Evolutionary conservation across 768 basidiomycete species (phyloP).

Genomic region (Pleurotus tuber-regium): DNA sequence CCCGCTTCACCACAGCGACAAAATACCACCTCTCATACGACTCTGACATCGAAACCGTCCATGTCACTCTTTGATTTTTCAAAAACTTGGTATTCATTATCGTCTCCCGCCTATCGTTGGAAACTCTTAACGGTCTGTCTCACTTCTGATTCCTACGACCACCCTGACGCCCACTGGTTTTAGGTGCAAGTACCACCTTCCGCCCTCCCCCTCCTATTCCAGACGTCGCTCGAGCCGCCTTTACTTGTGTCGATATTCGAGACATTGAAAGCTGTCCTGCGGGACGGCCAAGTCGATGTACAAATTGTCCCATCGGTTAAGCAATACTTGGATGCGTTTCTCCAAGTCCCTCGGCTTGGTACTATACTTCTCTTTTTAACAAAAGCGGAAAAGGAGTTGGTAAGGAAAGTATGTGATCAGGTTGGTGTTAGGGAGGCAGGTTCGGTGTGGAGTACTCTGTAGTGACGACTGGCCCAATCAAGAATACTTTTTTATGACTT

Average conservation of each 20-base stretch:
- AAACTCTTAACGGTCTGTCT: conserved; percentile 53
- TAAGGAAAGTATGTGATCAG: conserved; percentile 43
- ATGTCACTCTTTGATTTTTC: conserved; percentile 62
- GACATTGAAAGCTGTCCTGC: conserved; percentile 39
- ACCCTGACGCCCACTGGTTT: too few relatives aligned
- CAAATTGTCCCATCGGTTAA: conserved; percentile 24
- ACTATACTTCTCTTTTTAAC: conserved; percentile 67
- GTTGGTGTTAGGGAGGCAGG: conserved; percentile 25
- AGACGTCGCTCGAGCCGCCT: conserved; percentile 66
- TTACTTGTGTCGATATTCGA: conserved; percentile 57
- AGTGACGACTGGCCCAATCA: too few relatives aligned
- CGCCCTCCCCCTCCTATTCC: conserved; percentile 59
- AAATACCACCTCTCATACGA: too few relatives aligned
- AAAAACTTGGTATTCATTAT: conserved; percentile 50
- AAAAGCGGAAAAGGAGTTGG: conserved; percentile 46
- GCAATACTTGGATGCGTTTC: conserved; percentile 52
- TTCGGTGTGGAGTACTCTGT: too few relatives aligned
- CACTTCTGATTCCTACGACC: conserved; percentile 7
- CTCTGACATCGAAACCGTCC: conserved; percentile 28
- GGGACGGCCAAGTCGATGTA: conserved; percentile 12
- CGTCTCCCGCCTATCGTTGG: conserved; percentile 49
- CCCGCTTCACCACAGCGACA: too few relatives aligned
- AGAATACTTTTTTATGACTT: too few relatives aligned
- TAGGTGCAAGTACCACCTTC: conserved; percentile 52
- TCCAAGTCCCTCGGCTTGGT: conserved; percentile 56